Percentiles rank a stretch among this genome's conserved stretches.
Evolutionary conservation across 2,329 filamentous ascomycete genomes (phyloP).

Genomic region (Pseudogymnoascus sp.): DNA sequence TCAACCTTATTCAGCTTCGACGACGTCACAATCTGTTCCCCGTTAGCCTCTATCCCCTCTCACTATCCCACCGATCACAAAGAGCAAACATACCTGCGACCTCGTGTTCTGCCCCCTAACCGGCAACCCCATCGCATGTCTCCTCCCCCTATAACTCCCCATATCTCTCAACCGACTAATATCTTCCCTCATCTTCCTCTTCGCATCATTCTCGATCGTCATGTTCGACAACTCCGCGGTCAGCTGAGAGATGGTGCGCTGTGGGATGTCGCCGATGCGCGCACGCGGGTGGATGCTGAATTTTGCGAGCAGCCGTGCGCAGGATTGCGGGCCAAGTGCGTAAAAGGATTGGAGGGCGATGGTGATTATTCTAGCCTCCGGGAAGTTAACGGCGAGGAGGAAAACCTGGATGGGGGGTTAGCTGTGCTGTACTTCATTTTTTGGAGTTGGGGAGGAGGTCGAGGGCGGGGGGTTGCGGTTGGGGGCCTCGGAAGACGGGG

Average conservation of each 20-base stretch:
- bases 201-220: conserved; percentile 87
- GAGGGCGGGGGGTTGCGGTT: not conserved
- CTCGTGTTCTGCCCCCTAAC: conserved; percentile 85
- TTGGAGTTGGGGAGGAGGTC: not conserved
- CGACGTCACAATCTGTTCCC: conserved; percentile 44
- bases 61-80: not conserved
- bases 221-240: conserved; percentile 80
- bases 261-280: conserved; percentile 64
- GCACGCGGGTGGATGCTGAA: conserved; percentile 80
- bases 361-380: conserved; percentile 68
- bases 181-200: conserved; percentile 70
- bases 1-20: conserved; percentile 54
- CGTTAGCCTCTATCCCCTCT: conserved; percentile 11
- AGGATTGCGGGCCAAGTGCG: conserved; percentile 64
- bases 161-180: conserved; percentile 83
- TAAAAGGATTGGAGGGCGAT: conserved; percentile 79
- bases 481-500: not conserved
- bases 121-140: conserved; percentile 88
- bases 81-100: conserved; percentile 47
- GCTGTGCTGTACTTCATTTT: not conserved
- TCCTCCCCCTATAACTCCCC: conserved; percentile 76
- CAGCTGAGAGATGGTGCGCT: conserved; percentile 70
- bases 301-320: conserved; percentile 72
- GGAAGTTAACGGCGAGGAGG: conserved; percentile 79
- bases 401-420: conserved; percentile 43